phyloP scores from a whole-genome alignment of 1,139 yeast species.

The Kodamaea arcana region DNA sequence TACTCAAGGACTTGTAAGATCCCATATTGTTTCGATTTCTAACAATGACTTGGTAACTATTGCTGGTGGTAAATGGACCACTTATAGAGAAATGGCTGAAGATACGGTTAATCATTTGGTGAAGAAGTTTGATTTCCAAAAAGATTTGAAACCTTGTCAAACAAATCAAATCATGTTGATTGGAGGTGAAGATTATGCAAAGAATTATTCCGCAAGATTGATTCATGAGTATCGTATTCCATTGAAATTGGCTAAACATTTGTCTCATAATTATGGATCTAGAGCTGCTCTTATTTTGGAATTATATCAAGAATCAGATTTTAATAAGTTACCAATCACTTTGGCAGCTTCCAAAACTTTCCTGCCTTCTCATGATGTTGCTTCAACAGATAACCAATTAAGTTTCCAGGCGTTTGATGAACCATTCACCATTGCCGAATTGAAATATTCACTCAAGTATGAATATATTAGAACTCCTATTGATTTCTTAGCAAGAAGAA shows the following conservation, averaged over 20 bases:
- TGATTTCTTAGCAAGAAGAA: conserved; percentile 90
- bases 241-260: conserved; percentile 73
- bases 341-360: conserved; percentile 45
- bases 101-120: conserved; percentile 82
- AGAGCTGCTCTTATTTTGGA: conserved; percentile 80
- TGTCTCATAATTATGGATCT: conserved; percentile 85
- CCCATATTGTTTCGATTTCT: conserved; percentile 74
- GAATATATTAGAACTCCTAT: conserved; percentile 87
- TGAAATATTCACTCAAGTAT: conserved; percentile 73
- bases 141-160: conserved; percentile 50
- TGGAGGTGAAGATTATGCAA: conserved; percentile 71
- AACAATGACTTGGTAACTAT: conserved; percentile 78
- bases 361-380: conserved; percentile 30
- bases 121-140: conserved; percentile 42
- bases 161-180: conserved; percentile 61
- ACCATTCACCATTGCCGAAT: conserved; percentile 91
- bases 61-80: conserved; percentile 98
- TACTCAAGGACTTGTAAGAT: conserved; percentile 86
- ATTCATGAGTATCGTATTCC: conserved; percentile 77
- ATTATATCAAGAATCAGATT: conserved; percentile 48
- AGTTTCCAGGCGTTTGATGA: conserved; percentile 60
- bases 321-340: conserved; percentile 58
- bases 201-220: conserved; percentile 71
- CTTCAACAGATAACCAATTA: conserved; percentile 33
- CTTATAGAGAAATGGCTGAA: conserved; percentile 96